phyloP scores from a whole-genome alignment of 495 filamentous ascomycete species.

The Aspergillus incahuasiensis region DNA sequence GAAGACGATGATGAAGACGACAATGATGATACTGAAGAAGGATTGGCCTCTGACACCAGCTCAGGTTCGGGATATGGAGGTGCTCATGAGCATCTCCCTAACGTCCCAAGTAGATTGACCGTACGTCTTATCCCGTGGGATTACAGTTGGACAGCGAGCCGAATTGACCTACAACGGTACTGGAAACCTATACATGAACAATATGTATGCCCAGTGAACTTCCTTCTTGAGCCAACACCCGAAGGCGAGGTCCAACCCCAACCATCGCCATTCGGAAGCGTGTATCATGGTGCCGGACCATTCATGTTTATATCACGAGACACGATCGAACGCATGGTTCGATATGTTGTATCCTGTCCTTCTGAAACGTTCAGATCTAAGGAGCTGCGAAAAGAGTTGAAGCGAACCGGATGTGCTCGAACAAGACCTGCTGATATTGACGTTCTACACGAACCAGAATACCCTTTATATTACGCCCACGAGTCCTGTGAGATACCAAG shows the following conservation, averaged over 20 bases:
- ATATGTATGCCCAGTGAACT: not conserved
- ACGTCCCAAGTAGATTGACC: not conserved
- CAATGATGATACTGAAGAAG: not conserved
- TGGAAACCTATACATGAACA: not conserved
- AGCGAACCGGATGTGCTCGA: not conserved
- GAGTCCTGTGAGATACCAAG: not conserved
- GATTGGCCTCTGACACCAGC: not conserved
- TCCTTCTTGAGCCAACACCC: not conserved
- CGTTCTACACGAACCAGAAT: not conserved
- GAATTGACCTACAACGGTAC: not conserved
- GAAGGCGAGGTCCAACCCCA: not conserved
- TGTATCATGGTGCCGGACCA: not conserved
- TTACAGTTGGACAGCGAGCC: not conserved
- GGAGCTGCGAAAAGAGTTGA: not conserved
- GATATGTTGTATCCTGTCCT: not conserved
- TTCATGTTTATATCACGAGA: not conserved
- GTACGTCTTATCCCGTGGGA: not conserved
- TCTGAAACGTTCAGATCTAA: not conserved
- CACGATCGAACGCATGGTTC: not conserved
- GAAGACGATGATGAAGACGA: not conserved
- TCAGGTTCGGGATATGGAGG: not conserved
- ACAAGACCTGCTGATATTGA: not conserved
- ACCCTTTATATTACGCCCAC: not conserved
- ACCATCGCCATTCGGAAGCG: not conserved
- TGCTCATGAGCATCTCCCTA: not conserved